These are phyloP conservation scores for Globisporangium radiosum DNA, from an alignment of 352 stramenopile genomes.

Conservation along the genomic window DNA sequence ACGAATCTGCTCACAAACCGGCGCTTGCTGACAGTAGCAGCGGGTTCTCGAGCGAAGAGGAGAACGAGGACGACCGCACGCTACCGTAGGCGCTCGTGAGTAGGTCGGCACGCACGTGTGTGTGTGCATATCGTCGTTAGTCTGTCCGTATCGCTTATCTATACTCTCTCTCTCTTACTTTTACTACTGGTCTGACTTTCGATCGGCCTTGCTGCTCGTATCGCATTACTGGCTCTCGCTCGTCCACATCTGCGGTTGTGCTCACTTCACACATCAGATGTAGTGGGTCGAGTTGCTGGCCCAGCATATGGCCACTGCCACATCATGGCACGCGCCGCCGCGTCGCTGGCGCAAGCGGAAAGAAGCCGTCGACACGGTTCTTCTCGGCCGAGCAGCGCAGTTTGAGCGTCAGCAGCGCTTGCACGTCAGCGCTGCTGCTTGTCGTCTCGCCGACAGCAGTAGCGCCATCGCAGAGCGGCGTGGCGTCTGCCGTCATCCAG, in stretches of 20 bases:
- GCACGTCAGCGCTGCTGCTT: not conserved
- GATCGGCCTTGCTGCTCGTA: not conserved
- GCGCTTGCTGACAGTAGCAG: not conserved
- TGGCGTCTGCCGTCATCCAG: not conserved
- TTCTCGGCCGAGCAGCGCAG: slow-evolving; percentile 10
- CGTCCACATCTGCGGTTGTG: too few relatives aligned
- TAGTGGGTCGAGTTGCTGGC: too few relatives aligned
- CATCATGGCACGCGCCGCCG: not conserved
- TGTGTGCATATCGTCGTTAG: not conserved
- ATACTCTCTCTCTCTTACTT: not conserved
- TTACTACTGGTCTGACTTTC: not conserved
- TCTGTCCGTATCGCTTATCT: not conserved
- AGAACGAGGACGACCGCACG: slow-evolving; percentile 3
- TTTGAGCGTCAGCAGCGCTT: slow-evolving; percentile 8
- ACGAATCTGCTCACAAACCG: not conserved
- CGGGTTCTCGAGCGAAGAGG: slow-evolving; percentile 13
- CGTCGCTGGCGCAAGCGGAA: not conserved
- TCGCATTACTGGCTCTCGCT: too few relatives aligned
- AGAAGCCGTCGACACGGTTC: slow-evolving; percentile 8
- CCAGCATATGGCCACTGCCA: not conserved
- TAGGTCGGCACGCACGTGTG: not conserved
- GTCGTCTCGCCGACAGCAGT: too few relatives aligned
- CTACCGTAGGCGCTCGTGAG: not conserved
- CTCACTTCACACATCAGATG: too few relatives aligned
- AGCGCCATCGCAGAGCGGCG: not conserved